A percentile compares a stretch with the other conserved stretches of the same genome.
Conservation (phyloP, 768 basidiomycete genomes). For the Podaxis sp. region DNA sequence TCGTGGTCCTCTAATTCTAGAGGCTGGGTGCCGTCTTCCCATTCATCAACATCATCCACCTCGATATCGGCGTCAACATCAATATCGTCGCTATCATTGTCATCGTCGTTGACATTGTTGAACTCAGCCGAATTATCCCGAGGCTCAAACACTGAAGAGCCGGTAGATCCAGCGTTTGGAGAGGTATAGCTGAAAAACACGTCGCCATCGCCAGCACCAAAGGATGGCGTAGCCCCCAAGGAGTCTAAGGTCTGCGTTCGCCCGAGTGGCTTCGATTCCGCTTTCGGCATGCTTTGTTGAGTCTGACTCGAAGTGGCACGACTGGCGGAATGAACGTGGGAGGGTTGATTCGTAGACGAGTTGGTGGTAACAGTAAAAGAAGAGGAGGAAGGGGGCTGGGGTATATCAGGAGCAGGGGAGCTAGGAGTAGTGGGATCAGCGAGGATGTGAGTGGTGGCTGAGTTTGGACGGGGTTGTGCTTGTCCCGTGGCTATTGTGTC, state of each 20-base stretch:
- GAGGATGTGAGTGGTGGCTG: neutral
- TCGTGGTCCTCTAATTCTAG: neutral
- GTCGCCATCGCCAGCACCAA: neutral
- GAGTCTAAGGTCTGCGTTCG: neutral
- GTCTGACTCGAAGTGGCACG: neutral
- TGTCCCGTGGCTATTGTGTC: neutral
- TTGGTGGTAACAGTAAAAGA: neutral
- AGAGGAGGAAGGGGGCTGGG: neutral
- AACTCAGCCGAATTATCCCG: neutral
- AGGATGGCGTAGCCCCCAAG: neutral
- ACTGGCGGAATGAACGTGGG: neutral
- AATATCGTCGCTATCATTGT: neutral
- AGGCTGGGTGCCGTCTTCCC: slow-evolving; percentile 1
- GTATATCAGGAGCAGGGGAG: neutral
- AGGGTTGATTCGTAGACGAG: neutral
- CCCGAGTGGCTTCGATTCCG: neutral
- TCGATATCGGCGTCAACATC: neutral
- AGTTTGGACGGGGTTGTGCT: neutral
- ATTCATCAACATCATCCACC: neutral
- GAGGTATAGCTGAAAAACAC: neutral
- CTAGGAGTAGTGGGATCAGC: neutral
- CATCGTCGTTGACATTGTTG: neutral
- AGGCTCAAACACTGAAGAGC: neutral
- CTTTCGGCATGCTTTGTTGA: neutral
- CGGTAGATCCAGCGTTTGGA: neutral